phyloP scores from a whole-genome alignment of 352 stramenopile species.

The Phytophthora lateralis region DNA sequence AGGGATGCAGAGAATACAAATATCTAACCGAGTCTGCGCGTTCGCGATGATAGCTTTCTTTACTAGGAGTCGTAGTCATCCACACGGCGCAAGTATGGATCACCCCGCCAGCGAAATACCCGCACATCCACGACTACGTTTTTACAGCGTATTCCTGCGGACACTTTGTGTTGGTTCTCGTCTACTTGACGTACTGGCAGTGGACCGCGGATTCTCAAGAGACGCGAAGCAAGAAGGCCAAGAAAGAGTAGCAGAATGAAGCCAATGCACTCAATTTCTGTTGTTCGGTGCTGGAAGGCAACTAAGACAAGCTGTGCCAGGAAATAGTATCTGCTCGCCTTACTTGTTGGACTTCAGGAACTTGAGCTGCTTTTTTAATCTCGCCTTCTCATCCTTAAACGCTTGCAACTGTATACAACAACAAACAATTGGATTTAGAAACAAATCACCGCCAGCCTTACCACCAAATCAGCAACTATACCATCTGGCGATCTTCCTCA shows the following conservation, averaged over 20 bases:
- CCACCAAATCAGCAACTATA: slow-evolving; percentile 20
- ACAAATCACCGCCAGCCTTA: neutral
- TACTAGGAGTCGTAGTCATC: slow-evolving; percentile 54
- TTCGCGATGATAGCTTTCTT: slow-evolving; percentile 48
- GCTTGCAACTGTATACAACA: slow-evolving; percentile 59
- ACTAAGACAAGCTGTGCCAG: slow-evolving; percentile 1
- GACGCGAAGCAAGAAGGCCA: slow-evolving; percentile 30
- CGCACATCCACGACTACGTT: slow-evolving; percentile 87
- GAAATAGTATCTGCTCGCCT: slow-evolving; percentile 8
- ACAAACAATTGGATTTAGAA: slow-evolving; percentile 3
- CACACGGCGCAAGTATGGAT: slow-evolving; percentile 61
- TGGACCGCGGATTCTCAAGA: slow-evolving; percentile 51
- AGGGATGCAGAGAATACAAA: neutral
- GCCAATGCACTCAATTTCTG: slow-evolving; percentile 21
- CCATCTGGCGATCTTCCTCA: slow-evolving; percentile 83
- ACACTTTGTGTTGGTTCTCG: slow-evolving; percentile 75
- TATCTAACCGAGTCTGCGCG: slow-evolving; percentile 16
- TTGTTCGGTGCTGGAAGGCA: slow-evolving; percentile 4
- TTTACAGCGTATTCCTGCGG: slow-evolving; percentile 83
- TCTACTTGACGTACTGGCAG: slow-evolving; percentile 86
- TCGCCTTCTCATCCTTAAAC: slow-evolving; percentile 87
- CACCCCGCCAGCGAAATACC: slow-evolving; percentile 57
- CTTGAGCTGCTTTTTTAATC: slow-evolving; percentile 87
- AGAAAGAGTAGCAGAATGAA: slow-evolving; percentile 43
- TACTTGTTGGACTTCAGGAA: slow-evolving; percentile 73